Conservation (phyloP, 805 yeast genomes). For the Candida pini region DNA sequence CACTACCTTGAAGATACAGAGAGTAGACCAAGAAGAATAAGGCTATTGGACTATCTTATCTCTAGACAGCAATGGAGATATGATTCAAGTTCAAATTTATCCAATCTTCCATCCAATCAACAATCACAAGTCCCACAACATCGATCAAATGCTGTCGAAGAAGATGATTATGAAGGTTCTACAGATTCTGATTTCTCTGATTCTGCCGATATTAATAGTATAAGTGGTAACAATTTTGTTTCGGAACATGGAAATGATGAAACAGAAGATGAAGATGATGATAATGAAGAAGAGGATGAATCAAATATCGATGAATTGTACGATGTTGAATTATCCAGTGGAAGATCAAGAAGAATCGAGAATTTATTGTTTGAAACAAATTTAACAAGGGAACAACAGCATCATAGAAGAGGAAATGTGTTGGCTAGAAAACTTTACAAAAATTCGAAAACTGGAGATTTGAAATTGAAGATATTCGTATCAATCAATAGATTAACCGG, state of each 20-base stretch:
- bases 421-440: slow-evolving; percentile 23
- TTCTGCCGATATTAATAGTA: slow-evolving; percentile 8
- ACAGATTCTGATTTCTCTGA: slow-evolving; percentile 16
- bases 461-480: slow-evolving; percentile 22
- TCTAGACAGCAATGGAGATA: slow-evolving; percentile 19
- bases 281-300: slow-evolving; percentile 17
- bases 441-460: slow-evolving; percentile 13
- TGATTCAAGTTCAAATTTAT: slow-evolving; percentile 4
- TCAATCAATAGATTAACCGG: slow-evolving; percentile 30
- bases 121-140: slow-evolving; percentile 9
- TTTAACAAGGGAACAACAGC: slow-evolving; percentile 20
- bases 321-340: slow-evolving; percentile 24
- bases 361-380: slow-evolving; percentile 24
- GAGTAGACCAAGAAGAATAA: slow-evolving; percentile 15
- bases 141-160: background rate
- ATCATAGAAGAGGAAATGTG: slow-evolving; percentile 22
- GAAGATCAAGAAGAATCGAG: slow-evolving; percentile 26
- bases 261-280: slow-evolving; percentile 17
- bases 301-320: slow-evolving; percentile 17
- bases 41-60: slow-evolving; percentile 16
- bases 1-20: slow-evolving; percentile 13
- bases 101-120: slow-evolving; percentile 8
- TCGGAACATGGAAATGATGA: slow-evolving; percentile 7
- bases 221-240: slow-evolving; percentile 8
- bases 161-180: slow-evolving; percentile 8